These are phyloP conservation scores for Candida broadrunensis DNA, from an alignment of 805 yeast species.

Conservation along the genomic window DNA sequence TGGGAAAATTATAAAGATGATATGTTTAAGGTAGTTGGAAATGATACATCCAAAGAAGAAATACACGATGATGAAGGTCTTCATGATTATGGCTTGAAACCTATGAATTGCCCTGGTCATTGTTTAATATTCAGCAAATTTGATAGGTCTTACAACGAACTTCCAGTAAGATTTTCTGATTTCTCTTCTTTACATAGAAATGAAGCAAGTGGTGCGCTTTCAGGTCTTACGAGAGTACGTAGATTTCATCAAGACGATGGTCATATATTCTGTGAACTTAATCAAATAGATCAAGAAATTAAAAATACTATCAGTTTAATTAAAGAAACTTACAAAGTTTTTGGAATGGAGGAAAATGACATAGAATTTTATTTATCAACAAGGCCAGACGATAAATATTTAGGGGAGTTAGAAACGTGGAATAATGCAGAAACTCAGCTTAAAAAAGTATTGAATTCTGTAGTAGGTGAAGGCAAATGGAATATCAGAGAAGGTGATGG, in stretches of 20 bases:
- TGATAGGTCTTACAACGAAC: slow-evolving; percentile 78
- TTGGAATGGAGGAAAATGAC: slow-evolving; percentile 55
- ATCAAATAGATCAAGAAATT: slow-evolving; percentile 77
- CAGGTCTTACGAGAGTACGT: slow-evolving; percentile 90
- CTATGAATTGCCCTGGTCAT: slow-evolving; percentile 96
- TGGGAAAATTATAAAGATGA: slow-evolving; percentile 94
- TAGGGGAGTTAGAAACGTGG: slow-evolving; percentile 82
- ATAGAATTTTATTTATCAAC: slow-evolving; percentile 72
- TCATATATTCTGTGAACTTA: slow-evolving; percentile 83
- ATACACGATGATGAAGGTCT: slow-evolving; percentile 4
- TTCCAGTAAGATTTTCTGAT: slow-evolving; percentile 84
- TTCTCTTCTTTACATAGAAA: slow-evolving; percentile 91
- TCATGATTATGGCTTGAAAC: slow-evolving; percentile 76
- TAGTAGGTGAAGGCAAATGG: slow-evolving; percentile 57
- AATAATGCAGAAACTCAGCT: slow-evolving; percentile 72
- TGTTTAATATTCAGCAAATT: slow-evolving; percentile 76
- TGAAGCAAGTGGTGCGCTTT: slow-evolving; percentile 90
- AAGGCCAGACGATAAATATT: slow-evolving; percentile 70
- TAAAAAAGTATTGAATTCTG: slow-evolving; percentile 51
- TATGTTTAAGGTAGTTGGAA: slow-evolving; percentile 84
- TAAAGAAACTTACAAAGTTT: slow-evolving; percentile 67
- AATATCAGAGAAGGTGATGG: slow-evolving; percentile 88
- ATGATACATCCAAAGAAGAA: slow-evolving; percentile 33
- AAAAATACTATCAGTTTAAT: slow-evolving; percentile 67
- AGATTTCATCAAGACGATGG: slow-evolving; percentile 98